Evolutionary conservation across 495 filamentous ascomycete genomes (phyloP).

Genomic region (Penicillium taxi): DNA sequence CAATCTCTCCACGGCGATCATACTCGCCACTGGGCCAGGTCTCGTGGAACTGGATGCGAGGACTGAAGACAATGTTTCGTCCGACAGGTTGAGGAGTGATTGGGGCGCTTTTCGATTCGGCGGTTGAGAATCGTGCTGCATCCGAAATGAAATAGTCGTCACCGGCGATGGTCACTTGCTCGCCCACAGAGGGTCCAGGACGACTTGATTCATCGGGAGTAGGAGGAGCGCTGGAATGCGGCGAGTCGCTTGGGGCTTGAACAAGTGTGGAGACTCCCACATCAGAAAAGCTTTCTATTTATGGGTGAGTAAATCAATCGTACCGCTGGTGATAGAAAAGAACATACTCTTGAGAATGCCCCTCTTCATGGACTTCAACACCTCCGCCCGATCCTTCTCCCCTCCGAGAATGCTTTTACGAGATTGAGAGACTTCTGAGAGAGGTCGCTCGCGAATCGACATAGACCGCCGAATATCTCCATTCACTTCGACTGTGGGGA

Average conservation of each 20-base stretch:
- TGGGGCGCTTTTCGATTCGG: constrained; percentile 66
- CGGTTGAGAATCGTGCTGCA: constrained; percentile 49
- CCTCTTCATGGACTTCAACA: constrained; percentile 81
- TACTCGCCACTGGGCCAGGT: constrained; percentile 95
- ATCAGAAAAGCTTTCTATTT: constrained; percentile 47
- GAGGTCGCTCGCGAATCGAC: constrained; percentile 40
- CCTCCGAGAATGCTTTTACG: constrained; percentile 86
- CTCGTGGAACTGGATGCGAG: constrained; percentile 88
- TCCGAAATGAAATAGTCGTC: constrained; percentile 83
- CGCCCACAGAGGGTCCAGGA: constrained; percentile 49
- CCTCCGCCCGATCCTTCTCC: constrained; percentile 83
- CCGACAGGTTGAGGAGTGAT: constrained; percentile 58
- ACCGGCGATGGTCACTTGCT: constrained; percentile 63
- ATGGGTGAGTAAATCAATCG: constrained; percentile 12
- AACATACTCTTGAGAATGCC: constrained; percentile 89
- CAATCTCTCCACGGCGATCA: constrained; percentile 90
- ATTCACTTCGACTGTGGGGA: constrained; percentile 69
- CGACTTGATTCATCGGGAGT: constrained; percentile 68
- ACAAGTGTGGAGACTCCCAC: constrained; percentile 63
- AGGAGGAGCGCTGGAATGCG: constrained; percentile 71
- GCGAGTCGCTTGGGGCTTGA: constrained; percentile 59
- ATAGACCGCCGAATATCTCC: constrained; percentile 25
- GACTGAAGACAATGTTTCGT: constrained; percentile 83
- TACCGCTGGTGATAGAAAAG: neutral
- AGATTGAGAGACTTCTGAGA: constrained; percentile 50